Evolutionary conservation across 345 rosid species (phyloP).

Genomic region (Raphanus raphanistrum): DNA sequence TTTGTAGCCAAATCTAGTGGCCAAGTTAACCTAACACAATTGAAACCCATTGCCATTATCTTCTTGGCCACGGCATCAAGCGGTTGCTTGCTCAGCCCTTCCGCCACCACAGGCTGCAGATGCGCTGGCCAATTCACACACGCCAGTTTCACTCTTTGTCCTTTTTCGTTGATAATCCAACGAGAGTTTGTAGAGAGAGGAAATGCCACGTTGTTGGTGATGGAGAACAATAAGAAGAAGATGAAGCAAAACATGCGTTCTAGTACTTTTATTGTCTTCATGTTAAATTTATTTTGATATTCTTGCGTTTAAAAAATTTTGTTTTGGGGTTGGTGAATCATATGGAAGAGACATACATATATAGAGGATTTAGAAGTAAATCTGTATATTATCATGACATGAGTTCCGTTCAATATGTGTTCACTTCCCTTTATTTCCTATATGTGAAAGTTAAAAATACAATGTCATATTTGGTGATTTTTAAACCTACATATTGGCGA

Average conservation of each 20-base stretch:
- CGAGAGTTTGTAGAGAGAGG: constrained; percentile 62
- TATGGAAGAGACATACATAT: neutral
- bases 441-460: neutral
- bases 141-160: constrained; percentile 58
- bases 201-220: constrained; percentile 29
- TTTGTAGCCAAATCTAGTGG: constrained; percentile 61
- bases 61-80: constrained; percentile 42
- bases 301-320: neutral
- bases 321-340: constrained; percentile 15
- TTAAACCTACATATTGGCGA: too few relatives aligned
- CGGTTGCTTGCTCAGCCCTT: constrained; percentile 79
- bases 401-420: neutral
- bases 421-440: neutral
- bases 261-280: constrained; percentile 19
- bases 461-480: neutral
- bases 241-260: constrained; percentile 13
- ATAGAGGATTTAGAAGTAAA: neutral
- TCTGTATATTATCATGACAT: neutral
- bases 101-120: constrained; percentile 64
- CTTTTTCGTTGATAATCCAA: constrained; percentile 58
- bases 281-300: neutral
- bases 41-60: constrained; percentile 57
- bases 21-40: constrained; percentile 81
- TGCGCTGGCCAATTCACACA: constrained; percentile 81
- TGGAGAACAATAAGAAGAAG: constrained; percentile 33